phyloP scores from a whole-genome alignment of 495 filamentous ascomycete species.

The Daldinia loculata region DNA sequence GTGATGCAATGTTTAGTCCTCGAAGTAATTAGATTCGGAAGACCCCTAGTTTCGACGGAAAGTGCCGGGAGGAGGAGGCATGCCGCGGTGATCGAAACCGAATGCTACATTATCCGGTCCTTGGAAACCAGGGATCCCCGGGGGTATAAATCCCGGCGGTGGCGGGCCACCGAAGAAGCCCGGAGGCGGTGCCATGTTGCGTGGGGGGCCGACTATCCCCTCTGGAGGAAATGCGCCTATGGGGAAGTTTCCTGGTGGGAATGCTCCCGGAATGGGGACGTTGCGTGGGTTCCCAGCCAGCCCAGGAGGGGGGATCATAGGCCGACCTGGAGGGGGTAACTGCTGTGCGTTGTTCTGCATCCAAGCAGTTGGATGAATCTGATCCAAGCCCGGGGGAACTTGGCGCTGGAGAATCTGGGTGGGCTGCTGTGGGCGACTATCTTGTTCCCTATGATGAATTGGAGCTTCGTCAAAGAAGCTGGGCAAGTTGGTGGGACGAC shows the following conservation, averaged over 20 bases:
- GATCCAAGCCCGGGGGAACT: conserved; percentile 60
- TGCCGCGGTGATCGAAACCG: conserved; percentile 55
- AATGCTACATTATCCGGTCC: conserved; percentile 55
- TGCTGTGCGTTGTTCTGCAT: conserved; percentile 53
- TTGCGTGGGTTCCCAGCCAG: conserved; percentile 55
- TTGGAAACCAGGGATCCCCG: conserved; percentile 58
- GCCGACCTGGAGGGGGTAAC: conserved; percentile 51
- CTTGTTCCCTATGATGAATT: conserved; percentile 52
- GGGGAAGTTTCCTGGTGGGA: conserved; percentile 58
- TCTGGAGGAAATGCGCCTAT: conserved; percentile 57
- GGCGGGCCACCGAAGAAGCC: conserved; percentile 59
- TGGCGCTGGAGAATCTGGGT: conserved; percentile 67
- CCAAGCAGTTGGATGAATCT: conserved; percentile 54
- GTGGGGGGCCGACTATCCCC: conserved; percentile 50
- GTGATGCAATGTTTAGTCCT: not conserved
- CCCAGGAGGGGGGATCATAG: conserved; percentile 64
- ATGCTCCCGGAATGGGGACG: conserved; percentile 56
- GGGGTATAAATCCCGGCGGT: conserved; percentile 55
- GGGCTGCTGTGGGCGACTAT: conserved; percentile 54
- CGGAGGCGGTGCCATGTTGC: conserved; percentile 57
- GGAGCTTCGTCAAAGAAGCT: conserved; percentile 55
- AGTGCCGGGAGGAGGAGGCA: conserved; percentile 50
- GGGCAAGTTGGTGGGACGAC: conserved; percentile 44
- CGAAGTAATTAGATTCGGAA: not conserved
- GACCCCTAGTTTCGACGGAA: conserved; percentile 46